Base-by-base conservation (phyloP, 352 stramenopile genomes). In the Phytophthora tubulina region DNA sequence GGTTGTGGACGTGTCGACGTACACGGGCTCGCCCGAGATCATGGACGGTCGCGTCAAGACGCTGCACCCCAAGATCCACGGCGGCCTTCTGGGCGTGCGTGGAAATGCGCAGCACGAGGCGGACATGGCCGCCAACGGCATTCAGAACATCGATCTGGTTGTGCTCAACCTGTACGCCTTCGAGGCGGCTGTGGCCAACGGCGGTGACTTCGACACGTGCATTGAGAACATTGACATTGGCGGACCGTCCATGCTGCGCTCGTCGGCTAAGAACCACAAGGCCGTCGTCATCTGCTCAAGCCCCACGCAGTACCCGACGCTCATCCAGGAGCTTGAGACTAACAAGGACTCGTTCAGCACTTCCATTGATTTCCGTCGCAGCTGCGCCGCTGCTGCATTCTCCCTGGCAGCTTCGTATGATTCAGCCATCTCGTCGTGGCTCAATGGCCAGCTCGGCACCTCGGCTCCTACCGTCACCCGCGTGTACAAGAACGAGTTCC, bases 191-290 rank as follows among this genome's bases (percentile, higher is more conserved):
- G 98, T 99, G 14, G 92, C 94, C 15, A 90, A 82, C 35, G 88
- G 87, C 42, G 80, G 89, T 27, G 86, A 95, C 67, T 99, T 99
- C 75, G 97, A 99, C 76, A 99, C 97, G 71, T 99, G 98, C 88
- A 99, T 99, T 74, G 98, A 99, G 81, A 99, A 99, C 88, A 99
- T 99, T 76, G 98, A 99, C 80, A 99, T 99, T 83, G 98, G 98
- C 48, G 98, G 98, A 11, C 98, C 98, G 17, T 98, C 92, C 54
- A 99, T 99, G 98, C 85, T 99, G 38, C 95, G 98, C 51, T 99
- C 96, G 48, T 99, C 97, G 33, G 97, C 98, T 56, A 99, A 99
- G 89, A 99, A 99, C 87, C 98, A 99, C 89, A 92, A 96, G 71
- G 98, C 98, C 58, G 98, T 99, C 15, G 94, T 98, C 17, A 99